Percentiles rank a stretch among this genome's conserved stretches.
These are phyloP conservation scores for Gonium pectorale DNA, from an alignment of 139 green algal species.

Conservation along the genomic window DNA sequence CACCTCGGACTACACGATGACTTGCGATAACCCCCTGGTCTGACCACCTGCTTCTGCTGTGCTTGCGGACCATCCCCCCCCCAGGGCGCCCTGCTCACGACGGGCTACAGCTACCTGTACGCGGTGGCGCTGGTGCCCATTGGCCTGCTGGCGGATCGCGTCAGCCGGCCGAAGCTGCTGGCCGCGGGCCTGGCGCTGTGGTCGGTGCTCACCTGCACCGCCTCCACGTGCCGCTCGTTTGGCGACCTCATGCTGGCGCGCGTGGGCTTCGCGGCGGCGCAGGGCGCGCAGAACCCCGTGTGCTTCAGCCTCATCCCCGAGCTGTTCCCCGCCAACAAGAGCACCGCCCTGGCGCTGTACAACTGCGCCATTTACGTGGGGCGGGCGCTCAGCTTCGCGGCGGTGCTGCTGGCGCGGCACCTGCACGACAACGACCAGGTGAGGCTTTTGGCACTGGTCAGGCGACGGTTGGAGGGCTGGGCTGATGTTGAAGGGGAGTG, in stretches of 20 bases:
- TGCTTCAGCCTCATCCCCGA: constrained; percentile 87
- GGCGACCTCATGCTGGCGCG: constrained; percentile 75
- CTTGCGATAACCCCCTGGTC: too few species aligned
- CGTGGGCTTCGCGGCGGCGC: constrained; percentile 83
- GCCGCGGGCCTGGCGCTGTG: constrained; percentile 74
- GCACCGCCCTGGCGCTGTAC: constrained; percentile 87
- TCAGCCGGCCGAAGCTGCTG: constrained; percentile 80
- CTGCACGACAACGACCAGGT: constrained; percentile 51
- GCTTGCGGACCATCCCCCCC: too few species aligned
- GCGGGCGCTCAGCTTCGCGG: constrained; percentile 82
- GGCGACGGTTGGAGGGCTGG: background rate
- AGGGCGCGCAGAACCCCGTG: constrained; percentile 91
- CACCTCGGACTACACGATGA: too few species aligned
- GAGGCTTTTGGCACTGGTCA: background rate
- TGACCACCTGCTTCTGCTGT: too few species aligned
- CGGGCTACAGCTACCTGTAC: constrained; percentile 78
- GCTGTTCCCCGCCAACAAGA: constrained; percentile 86
- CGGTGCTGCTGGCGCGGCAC: constrained; percentile 59
- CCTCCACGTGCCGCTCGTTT: constrained; percentile 65
- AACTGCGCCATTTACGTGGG: constrained; percentile 93
- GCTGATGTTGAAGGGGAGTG: background rate
- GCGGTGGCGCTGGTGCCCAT: constrained; percentile 85
- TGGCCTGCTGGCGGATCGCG: constrained; percentile 83
- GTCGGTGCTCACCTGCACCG: constrained; percentile 76
- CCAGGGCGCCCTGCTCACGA: constrained; percentile 66